A percentile compares a stretch with the other conserved stretches of the same genome.
Conservation (phyloP, 139 green algal genomes). For the Deuterostichococcus epilithicus region DNA sequence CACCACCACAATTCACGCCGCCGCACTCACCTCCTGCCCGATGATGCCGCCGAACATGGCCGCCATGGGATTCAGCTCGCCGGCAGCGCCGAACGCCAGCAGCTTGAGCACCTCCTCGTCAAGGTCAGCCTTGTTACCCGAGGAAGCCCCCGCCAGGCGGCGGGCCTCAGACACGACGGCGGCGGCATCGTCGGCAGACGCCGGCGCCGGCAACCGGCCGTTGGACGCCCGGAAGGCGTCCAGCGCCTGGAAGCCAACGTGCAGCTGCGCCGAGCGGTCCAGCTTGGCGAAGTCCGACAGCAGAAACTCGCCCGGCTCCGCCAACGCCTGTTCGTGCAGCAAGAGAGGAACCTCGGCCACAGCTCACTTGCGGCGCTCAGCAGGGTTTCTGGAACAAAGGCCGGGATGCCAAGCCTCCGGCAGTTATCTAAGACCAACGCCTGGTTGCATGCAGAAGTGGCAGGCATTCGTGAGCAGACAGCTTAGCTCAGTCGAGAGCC, state of each 20-base stretch:
- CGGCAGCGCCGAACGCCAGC: conserved; percentile 53
- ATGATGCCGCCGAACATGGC: conserved; percentile 96
- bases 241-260: conserved; percentile 91
- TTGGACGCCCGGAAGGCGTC: conserved; percentile 64
- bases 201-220: conserved; percentile 58
- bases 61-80: conserved; percentile 86
- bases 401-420: too few relatives aligned
- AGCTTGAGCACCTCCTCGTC: conserved; percentile 52
- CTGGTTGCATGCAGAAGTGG: too few relatives aligned
- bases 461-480: not conserved
- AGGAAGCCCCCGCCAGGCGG: conserved; percentile 50
- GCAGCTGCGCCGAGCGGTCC: conserved; percentile 83
- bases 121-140: conserved; percentile 38
- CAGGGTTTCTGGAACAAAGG: not conserved
- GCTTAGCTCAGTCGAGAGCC: too few relatives aligned
- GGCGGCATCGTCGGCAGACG: conserved; percentile 61
- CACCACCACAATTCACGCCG: not conserved
- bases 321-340: conserved; percentile 42
- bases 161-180: conserved; percentile 57
- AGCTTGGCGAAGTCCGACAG: conserved; percentile 96
- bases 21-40: conserved; percentile 81
- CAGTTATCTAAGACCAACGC: too few relatives aligned
- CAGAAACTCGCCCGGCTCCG: conserved; percentile 90
- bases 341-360: not conserved
- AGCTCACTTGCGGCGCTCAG: not conserved